phyloP scores from a whole-genome alignment of 805 yeast genomes.

The Huiozyma naganishii region DNA sequence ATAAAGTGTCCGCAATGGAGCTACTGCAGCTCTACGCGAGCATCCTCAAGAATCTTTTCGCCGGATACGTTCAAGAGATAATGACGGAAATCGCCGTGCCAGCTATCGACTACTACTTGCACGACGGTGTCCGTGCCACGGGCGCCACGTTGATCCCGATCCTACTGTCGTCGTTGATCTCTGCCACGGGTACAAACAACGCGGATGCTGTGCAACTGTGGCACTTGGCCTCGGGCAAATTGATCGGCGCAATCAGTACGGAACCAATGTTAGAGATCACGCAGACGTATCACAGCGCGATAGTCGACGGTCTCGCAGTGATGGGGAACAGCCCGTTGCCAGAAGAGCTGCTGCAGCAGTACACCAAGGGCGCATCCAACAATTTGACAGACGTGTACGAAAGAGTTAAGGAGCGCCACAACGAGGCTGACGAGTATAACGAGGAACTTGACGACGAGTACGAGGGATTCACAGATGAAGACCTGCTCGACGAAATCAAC shows the following conservation, averaged over 20 bases:
- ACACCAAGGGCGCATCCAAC: constrained; percentile 49
- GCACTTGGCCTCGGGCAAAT: constrained; percentile 55
- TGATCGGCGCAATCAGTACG: constrained; percentile 53
- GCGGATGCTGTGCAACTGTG: constrained; percentile 57
- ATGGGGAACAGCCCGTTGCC: constrained; percentile 57
- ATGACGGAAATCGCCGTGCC: constrained; percentile 75
- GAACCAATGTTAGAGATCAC: constrained; percentile 81
- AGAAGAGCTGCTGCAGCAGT: constrained; percentile 40
- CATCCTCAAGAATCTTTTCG: constrained; percentile 70
- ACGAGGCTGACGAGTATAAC: constrained; percentile 72
- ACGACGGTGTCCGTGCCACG: constrained; percentile 89
- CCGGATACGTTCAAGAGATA: constrained; percentile 71
- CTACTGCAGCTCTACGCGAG: constrained; percentile 75
- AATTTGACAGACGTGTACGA: constrained; percentile 58
- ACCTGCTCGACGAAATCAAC: constrained; percentile 74
- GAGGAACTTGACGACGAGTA: constrained; percentile 81
- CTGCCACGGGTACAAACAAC: constrained; percentile 39
- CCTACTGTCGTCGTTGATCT: constrained; percentile 50
- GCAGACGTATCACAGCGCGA: constrained; percentile 64
- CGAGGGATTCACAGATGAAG: constrained; percentile 81
- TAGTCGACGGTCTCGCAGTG: constrained; percentile 53
- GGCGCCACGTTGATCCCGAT: constrained; percentile 80
- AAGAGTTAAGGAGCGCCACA: constrained; percentile 62
- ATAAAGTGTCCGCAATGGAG: constrained; percentile 87
- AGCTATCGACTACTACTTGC: constrained; percentile 80